Evolutionary conservation across 805 yeast genomes (phyloP).

Genomic region (Cephaloascus fragrans): DNA sequence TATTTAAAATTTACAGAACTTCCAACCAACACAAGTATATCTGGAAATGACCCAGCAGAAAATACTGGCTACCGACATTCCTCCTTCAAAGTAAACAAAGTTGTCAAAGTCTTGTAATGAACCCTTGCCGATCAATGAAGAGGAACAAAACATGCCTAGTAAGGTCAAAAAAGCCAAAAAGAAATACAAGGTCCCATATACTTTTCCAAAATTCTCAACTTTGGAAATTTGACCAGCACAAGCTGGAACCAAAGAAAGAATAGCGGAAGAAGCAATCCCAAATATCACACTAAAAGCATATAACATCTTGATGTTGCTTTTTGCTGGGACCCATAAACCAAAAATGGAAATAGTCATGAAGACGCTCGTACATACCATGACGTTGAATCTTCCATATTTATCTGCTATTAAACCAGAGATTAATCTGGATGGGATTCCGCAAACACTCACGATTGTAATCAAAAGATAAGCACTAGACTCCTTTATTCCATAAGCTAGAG

Average conservation of each 20-base stretch:
- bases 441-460: constrained; percentile 34
- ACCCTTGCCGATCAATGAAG: constrained; percentile 16
- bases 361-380: constrained; percentile 26
- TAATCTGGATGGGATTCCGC: constrained; percentile 28
- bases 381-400: constrained; percentile 40
- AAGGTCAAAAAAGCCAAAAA: constrained; percentile 23
- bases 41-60: constrained; percentile 29
- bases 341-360: constrained; percentile 23
- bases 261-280: constrained; percentile 49
- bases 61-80: constrained; percentile 25
- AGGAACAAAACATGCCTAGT: constrained; percentile 17
- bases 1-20: constrained; percentile 19
- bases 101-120: constrained; percentile 22
- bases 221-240: constrained; percentile 51
- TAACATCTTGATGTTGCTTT: constrained; percentile 18
- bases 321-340: constrained; percentile 14
- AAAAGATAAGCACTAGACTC: constrained; percentile 33
- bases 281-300: constrained; percentile 38
- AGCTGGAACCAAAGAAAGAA: constrained; percentile 47
- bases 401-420: constrained; percentile 21
- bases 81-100: constrained; percentile 34
- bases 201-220: constrained; percentile 42
- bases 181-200: constrained; percentile 41
- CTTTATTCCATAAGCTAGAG: constrained; percentile 35
- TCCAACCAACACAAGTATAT: constrained; percentile 31